Evolutionary conservation across 768 basidiomycete species (phyloP).

Genomic region (Paxillus ammoniavirescens): DNA sequence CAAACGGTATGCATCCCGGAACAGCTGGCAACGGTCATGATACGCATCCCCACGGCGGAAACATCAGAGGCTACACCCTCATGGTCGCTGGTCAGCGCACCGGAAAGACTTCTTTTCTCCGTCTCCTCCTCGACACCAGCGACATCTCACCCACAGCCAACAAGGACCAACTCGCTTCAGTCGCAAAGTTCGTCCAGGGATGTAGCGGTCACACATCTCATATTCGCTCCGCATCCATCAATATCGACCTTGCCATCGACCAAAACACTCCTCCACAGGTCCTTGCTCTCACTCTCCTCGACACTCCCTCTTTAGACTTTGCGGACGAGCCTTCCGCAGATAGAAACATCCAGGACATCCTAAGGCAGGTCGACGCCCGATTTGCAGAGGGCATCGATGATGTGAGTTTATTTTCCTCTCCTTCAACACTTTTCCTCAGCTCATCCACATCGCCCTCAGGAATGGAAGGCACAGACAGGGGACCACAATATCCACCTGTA

Average conservation of each 20-base stretch:
- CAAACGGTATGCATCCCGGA: constrained; percentile 29
- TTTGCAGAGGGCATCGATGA: constrained; percentile 75
- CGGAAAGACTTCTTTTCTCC: constrained; percentile 86
- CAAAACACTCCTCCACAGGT: constrained; percentile 43
- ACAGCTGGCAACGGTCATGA: constrained; percentile 25
- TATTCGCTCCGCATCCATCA: constrained; percentile 68
- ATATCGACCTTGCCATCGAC: constrained; percentile 62
- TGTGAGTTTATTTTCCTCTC: constrained; percentile 48
- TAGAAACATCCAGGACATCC: constrained; percentile 61
- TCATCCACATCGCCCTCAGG: constrained; percentile 42
- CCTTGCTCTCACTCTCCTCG: constrained; percentile 69
- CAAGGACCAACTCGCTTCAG: constrained; percentile 74
- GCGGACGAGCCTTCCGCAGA: constrained; percentile 64
- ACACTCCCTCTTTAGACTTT: constrained; percentile 81
- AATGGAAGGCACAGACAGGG: constrained; percentile 65
- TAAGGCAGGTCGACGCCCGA: constrained; percentile 69
- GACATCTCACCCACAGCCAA: constrained; percentile 58
- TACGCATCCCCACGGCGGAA: constrained; percentile 18
- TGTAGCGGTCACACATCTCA: constrained; percentile 69
- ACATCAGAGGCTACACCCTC: constrained; percentile 52
- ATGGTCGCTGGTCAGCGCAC: constrained; percentile 82
- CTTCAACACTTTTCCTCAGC: constrained; percentile 17
- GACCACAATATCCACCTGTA: constrained; percentile 84
- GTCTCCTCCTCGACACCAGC: constrained; percentile 81
- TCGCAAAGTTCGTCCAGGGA: constrained; percentile 81